phyloP scores from a whole-genome alignment of 495 filamentous ascomycete species.

The Trichoderma parareesei region DNA sequence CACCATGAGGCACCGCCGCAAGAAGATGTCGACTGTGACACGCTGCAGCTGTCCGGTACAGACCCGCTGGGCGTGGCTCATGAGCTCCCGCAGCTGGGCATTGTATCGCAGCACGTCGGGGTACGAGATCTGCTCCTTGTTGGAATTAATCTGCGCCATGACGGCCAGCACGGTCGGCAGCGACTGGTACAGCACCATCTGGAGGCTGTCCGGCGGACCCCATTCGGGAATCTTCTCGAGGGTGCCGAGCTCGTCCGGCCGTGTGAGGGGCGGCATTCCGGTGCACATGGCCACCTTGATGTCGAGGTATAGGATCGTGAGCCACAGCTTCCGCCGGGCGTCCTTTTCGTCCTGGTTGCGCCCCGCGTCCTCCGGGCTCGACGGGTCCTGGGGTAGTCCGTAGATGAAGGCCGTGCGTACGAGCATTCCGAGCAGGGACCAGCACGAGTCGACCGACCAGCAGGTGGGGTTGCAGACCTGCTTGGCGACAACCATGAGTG shows the following conservation, averaged over 20 bases:
- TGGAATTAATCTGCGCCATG: constrained; percentile 34
- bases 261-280: constrained; percentile 36
- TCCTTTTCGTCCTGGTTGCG: constrained; percentile 11
- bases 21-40: constrained; percentile 27
- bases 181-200: constrained; percentile 34
- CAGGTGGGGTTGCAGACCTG: constrained; percentile 23
- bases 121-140: constrained; percentile 37
- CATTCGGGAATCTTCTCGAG: constrained; percentile 19
- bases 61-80: constrained; percentile 12
- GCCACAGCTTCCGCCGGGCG: constrained; percentile 34
- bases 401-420: constrained; percentile 38
- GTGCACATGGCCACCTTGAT: constrained; percentile 30
- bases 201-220: constrained; percentile 29
- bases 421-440: constrained; percentile 42
- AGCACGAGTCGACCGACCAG: constrained; percentile 35
- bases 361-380: neutral
- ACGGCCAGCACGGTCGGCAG: constrained; percentile 35
- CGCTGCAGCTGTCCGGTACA: constrained; percentile 15
- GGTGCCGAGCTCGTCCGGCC: constrained; percentile 31
- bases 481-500: constrained; percentile 40
- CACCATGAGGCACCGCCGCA: constrained; percentile 39
- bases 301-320: constrained; percentile 37
- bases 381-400: constrained; percentile 13
- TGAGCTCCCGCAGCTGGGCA: constrained; percentile 25
- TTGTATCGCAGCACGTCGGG: constrained; percentile 39